Evolutionary conservation across 164 flowering plant genomes (phyloP), one percentile per base, ranked within the genome.

Genomic region (Brasenia schreberi): DNA sequence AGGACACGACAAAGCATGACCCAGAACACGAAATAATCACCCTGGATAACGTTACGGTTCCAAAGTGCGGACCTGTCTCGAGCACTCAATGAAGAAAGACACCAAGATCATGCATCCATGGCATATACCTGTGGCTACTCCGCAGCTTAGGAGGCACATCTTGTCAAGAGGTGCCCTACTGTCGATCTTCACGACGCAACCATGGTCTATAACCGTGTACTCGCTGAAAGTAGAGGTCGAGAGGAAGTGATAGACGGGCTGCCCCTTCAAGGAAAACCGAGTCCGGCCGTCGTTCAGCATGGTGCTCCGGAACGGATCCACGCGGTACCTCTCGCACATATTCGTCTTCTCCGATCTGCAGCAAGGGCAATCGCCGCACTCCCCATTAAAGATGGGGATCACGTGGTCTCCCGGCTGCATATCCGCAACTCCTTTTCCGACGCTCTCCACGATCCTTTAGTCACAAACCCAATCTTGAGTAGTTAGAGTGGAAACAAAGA

Each of bases 141-240:
- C 82, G 64, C 95, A 88, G 67, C 95, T 86, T 3, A 88, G 78
- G 70, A 85, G 67, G 64, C 67, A 64, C 86, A 84, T 80, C 72
- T 77, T 78, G 74, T 78, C 72, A 43, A 85, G 75, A 0, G 84
- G 78, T 64, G 80, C 76, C 2, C 73, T 19, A 0, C 78, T 71
- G 66, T 78, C 72, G 63, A 87, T 71, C 73, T 83, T 87, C 67
- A 84, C 87, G 18, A 83, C 83, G 42, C 86, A 81, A 23, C 79
- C 88, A 1, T 83, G 77, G 64, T 87, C 87, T 16, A 87, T 43
- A 11, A 85, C 92, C 0, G 87, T 82, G 79, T 73, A 87, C 76
- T 87, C 88, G 42, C 73, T 78, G 81, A 87, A 87, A 14, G 90
- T 87, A 10, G 93, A 87, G 1, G 88, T 81, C 77, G 81, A 82